Conservation (phyloP, 108 stramenopile genomes). For the Nannochloropsis gaditana region DNA sequence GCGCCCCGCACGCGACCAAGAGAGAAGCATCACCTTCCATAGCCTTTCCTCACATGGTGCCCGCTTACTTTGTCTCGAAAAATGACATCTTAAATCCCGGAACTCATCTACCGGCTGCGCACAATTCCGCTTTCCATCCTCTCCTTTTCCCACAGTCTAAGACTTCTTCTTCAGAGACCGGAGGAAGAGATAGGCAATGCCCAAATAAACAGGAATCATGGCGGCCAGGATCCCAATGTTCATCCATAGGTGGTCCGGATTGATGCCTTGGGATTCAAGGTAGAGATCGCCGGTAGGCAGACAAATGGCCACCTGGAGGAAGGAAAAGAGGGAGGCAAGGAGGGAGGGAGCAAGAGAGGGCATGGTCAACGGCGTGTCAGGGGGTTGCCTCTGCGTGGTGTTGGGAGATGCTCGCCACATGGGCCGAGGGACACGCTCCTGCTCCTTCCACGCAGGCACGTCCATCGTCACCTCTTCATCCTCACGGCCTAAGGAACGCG, state of each 20-base stretch:
- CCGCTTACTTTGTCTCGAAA: no score
- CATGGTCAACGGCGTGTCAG: not conserved
- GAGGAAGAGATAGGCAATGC: conserved; percentile 12
- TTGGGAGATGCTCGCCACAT: no score
- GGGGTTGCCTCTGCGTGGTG: not conserved
- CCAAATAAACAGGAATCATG: not conserved
- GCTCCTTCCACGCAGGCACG: not conserved
- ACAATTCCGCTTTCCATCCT: no score
- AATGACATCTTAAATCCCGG: no score
- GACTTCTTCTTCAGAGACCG: conserved; percentile 8
- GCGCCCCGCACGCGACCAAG: no score
- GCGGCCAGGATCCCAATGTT: not conserved
- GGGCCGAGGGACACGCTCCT: no score
- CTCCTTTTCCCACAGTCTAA: not conserved
- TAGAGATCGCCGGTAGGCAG: conserved; percentile 12
- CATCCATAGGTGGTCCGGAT: not conserved
- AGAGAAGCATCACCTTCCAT: no score
- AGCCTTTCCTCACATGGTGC: no score
- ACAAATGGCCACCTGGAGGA: not conserved
- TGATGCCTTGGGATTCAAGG: not conserved
- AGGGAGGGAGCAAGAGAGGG: not conserved
- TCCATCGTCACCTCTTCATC: not conserved
- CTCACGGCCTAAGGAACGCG: not conserved
- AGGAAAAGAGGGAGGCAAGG: not conserved
- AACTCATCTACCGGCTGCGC: no score